Conservation (phyloP, 2,329 filamentous ascomycete genomes). For the Fonsecaea erecta region DNA sequence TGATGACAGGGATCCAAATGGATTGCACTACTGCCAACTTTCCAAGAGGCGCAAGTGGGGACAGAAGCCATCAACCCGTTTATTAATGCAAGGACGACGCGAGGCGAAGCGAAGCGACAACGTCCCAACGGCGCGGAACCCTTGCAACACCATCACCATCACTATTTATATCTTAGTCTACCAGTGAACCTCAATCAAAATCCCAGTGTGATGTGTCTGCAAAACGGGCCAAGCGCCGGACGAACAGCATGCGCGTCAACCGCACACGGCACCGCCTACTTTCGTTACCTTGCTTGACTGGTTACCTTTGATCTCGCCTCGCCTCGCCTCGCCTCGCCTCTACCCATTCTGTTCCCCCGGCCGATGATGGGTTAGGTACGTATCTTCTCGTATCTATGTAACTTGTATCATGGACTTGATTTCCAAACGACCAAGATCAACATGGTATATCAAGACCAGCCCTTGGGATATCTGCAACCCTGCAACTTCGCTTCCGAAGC, state of each 20-base stretch:
- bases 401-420: too few relatives aligned
- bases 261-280: background rate
- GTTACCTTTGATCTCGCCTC: background rate
- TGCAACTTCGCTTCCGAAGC: conserved; percentile 1
- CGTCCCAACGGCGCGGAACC: background rate
- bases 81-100: background rate
- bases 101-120: background rate
- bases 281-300: background rate
- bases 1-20: background rate
- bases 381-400: background rate
- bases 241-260: background rate
- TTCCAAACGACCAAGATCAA: background rate
- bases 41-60: background rate
- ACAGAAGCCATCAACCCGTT: background rate
- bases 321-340: background rate
- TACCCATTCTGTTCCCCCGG: background rate
- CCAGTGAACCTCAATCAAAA: background rate
- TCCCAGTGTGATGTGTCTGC: background rate
- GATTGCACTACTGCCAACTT: background rate
- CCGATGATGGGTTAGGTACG: background rate
- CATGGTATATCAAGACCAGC: background rate
- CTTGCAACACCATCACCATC: background rate
- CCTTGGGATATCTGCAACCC: background rate
- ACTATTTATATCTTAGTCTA: background rate
- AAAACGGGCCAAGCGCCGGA: background rate